These are phyloP conservation scores for Micractinium conductrix DNA, from an alignment of 139 green algal species.

Conservation along the genomic window DNA sequence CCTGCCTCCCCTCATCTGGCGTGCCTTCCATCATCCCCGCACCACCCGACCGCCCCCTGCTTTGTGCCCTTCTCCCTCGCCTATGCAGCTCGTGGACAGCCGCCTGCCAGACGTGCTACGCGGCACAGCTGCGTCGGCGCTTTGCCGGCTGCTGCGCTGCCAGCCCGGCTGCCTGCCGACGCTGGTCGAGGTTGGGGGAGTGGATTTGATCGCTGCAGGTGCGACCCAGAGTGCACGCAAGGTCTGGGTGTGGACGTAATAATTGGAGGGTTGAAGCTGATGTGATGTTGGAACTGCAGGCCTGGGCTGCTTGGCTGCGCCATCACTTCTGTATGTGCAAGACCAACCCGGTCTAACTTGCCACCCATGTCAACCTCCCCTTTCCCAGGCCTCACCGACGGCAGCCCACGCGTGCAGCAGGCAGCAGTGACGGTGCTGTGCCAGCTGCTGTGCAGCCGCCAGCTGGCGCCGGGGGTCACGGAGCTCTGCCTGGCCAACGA, in stretches of 20 bases:
- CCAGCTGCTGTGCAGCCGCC: constrained; percentile 34
- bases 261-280: no score
- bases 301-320: no score
- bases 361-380: no score
- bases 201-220: constrained; percentile 10
- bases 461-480: not conserved
- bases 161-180: constrained; percentile 6
- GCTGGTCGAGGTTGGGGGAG: not conserved
- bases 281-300: no score
- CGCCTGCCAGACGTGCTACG: constrained; percentile 47
- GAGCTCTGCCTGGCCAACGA: constrained; percentile 10
- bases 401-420: constrained; percentile 71
- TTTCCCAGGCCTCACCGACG: constrained; percentile 48
- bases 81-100: constrained; percentile 16
- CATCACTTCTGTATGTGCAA: no score
- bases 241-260: no score
- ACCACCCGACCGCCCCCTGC: not conserved
- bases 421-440: constrained; percentile 81
- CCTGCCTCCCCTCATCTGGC: not conserved
- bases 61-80: no score
- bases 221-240: no score
- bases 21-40: not conserved
- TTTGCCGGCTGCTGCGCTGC: constrained; percentile 72
- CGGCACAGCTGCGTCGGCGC: constrained; percentile 71
- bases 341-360: no score